A percentile compares a stretch with the other conserved stretches of the same genome.
Evolutionary conservation across 2,329 filamentous ascomycete species (phyloP).

Genomic region (Curvularia sp.): DNA sequence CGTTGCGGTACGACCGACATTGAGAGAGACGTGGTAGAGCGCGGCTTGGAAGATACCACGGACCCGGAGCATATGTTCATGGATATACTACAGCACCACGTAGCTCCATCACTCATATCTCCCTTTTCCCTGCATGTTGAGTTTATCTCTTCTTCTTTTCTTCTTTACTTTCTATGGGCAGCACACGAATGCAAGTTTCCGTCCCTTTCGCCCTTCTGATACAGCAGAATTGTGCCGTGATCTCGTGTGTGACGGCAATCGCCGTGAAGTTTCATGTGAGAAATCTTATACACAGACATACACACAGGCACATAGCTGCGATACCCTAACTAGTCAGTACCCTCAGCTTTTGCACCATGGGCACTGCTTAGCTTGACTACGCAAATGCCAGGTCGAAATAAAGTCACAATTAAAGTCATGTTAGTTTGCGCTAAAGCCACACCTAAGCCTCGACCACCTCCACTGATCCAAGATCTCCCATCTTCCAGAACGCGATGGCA

Average conservation of each 20-base stretch:
- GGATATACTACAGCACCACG: not conserved
- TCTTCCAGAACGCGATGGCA: not conserved
- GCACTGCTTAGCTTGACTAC: not conserved
- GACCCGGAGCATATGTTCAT: not conserved
- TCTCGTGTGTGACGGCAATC: not conserved
- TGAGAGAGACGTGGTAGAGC: not conserved
- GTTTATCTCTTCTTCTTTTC: not conserved
- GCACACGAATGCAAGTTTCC: not conserved
- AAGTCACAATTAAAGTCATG: conserved; percentile 3
- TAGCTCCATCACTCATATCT: not conserved
- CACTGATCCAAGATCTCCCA: not conserved
- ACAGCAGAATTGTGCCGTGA: not conserved
- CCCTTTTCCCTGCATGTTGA: not conserved
- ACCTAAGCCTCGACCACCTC: not conserved
- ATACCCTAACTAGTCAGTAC: not conserved
- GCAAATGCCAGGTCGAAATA: not conserved
- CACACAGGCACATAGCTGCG: not conserved
- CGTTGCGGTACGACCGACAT: not conserved
- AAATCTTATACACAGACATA: not conserved
- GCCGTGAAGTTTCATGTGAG: not conserved
- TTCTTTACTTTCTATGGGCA: not conserved
- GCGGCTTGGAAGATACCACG: not conserved
- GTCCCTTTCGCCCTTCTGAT: not conserved
- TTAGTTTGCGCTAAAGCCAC: conserved; percentile 1
- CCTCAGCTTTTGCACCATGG: not conserved